phyloP scores from a whole-genome alignment of 2,329 filamentous ascomycete genomes.

The Stenocarpella maydis region DNA sequence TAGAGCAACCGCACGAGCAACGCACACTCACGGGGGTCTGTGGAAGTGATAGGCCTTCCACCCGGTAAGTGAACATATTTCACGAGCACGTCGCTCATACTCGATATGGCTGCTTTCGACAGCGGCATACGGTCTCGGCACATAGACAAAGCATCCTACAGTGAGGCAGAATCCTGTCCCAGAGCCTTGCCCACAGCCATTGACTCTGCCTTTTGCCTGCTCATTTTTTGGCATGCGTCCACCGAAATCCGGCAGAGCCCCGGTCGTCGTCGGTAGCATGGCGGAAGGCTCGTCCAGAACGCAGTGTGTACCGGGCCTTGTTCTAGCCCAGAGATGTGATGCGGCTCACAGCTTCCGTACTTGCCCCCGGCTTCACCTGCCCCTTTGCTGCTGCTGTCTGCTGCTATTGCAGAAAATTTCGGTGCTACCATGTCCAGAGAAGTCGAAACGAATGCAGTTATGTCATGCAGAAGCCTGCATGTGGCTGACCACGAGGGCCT shows the following conservation, averaged over 20 bases:
- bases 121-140: slow-evolving; percentile 11
- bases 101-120: neutral
- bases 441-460: slow-evolving; percentile 6
- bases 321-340: neutral
- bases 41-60: neutral
- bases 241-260: neutral
- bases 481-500: slow-evolving; percentile 3
- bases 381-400: neutral
- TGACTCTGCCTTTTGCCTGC: neutral
- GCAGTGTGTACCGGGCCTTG: neutral
- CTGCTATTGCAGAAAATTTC: slow-evolving; percentile 7
- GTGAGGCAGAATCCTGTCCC: neutral
- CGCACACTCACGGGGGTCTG: neutral
- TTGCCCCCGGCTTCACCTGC: neutral
- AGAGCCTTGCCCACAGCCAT: neutral
- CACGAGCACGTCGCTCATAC: neutral
- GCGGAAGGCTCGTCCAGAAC: neutral
- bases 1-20: neutral
- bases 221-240: neutral
- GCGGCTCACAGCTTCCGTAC: neutral
- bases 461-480: slow-evolving; percentile 34
- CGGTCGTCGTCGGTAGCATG: neutral
- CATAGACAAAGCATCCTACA: neutral
- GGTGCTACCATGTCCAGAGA: neutral
- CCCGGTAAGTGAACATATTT: neutral